Evolutionary conservation across 805 yeast genomes (phyloP), one percentile per base, ranked within the genome.

Genomic region (Schwanniomyces vanrijiae): DNA sequence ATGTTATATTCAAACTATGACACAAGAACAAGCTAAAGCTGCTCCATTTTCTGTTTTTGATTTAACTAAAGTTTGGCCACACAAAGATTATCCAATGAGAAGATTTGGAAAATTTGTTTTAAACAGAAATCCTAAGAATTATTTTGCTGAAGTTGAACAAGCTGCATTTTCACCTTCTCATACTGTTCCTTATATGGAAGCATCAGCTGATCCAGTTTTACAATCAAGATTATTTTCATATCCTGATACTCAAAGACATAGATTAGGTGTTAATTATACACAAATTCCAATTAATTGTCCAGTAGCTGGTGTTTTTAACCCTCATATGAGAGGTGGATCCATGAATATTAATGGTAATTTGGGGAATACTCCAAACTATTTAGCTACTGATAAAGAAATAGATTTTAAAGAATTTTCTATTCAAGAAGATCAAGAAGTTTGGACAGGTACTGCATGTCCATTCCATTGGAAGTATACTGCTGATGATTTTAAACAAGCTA

Each of bases 121-220:
- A 53, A 75, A 82, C 66, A 71, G 73, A 60, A 81, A 81, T 65
- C 82, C 82, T 37, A 66, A 69, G 46, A 82, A 82, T 66, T 82
- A 77, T 55, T 55, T 52, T 47, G 59, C 59, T 31, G 65, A 88
- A 65, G 79, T 86, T 47, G 95, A 88, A 66, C 94, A 88, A 64
- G 87, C 84, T 51, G 95, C 95, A 0, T 88, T 88, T 66, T 82
- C 91, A 2, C 95, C 95, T 50, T 82, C 90, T 13, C 88, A 86
- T 67, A 80, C 89, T n/a, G 86, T 87, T 29, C 94, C 94, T 40
- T 87, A 88, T 58, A 83, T 84, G 73, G 90, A 86, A 66, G 79
- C 92, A 14, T 82, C 89, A 31, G 88, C 88, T 48, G 95, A 88
- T 62, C 95, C 95, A 2, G 92, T 88, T 29, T 75, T 88, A 60